Evolutionary conservation across 768 basidiomycete species (phyloP).

Genomic region (Zangia roseola): DNA sequence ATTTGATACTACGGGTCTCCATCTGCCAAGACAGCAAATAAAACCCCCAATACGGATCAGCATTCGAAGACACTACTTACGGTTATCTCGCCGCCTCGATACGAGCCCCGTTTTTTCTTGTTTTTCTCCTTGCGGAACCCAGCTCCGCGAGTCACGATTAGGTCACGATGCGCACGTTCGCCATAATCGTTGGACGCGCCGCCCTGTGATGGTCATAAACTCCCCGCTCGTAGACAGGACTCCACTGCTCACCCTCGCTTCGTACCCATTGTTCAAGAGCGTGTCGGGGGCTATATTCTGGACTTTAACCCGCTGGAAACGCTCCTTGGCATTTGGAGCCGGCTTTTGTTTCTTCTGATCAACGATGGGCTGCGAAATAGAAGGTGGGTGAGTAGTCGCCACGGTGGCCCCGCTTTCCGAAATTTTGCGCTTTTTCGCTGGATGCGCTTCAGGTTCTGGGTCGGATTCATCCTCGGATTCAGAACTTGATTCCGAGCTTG

Average conservation of each 20-base stretch:
- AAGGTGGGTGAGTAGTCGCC: constrained; percentile 39
- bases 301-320: constrained; percentile 79
- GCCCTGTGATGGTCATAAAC: constrained; percentile 39
- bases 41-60: constrained; percentile 1
- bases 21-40: constrained; percentile 43
- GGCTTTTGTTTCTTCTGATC: constrained; percentile 15
- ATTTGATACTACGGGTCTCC: constrained; percentile 87
- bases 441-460: constrained; percentile 19
- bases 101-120: constrained; percentile 97
- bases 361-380: neutral
- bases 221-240: constrained; percentile 1
- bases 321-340: constrained; percentile 48
- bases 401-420: constrained; percentile 51
- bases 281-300: constrained; percentile 46
- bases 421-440: constrained; percentile 62
- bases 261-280: constrained; percentile 72
- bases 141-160: constrained; percentile 90
- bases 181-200: constrained; percentile 82
- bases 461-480: constrained; percentile 22
- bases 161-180: constrained; percentile 75
- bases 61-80: constrained; percentile 42
- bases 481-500: constrained; percentile 19
- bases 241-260: constrained; percentile 59
- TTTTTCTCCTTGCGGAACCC: constrained; percentile 99
- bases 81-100: constrained; percentile 93